Evolutionary conservation across 495 filamentous ascomycete genomes (phyloP), one percentile per base, ranked within the genome.

Genomic region (Penicillium psychrofluorescens): DNA sequence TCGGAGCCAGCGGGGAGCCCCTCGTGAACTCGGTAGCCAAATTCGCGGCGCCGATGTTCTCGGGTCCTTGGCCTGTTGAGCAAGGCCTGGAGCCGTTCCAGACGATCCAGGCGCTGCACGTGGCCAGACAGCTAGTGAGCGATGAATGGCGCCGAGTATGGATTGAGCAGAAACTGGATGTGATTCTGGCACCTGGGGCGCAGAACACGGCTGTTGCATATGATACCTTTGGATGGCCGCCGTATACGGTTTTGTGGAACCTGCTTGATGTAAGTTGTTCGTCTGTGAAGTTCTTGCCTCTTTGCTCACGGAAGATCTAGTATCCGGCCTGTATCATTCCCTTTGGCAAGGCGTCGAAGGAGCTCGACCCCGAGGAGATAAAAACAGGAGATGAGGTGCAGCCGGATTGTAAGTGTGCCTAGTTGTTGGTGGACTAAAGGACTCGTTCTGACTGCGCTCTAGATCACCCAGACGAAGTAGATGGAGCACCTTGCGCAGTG

Each of bases 241-340:
- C 65, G 6, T 78, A 78, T 50, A 77, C 76, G 3, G 54, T 69
- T 7, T 41, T 77, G 27, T 60, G 61, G 56, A 78, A 77, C 44
- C n/a, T 77, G 43, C 41, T 78, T 3, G 72, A 78, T 61, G 76
- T 77, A 56, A 52, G 74, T 59, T 7, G 11, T 35, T 35, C 14
- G 11, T 8, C 32, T 8, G 14, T 35, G 8, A 8, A 8, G n/a
- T 27, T 45, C 11, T 11, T 38, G 13, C n/a, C 6, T 28, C 11
- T 11, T 30, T 8, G 29, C 36, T 49, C 31, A 39, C 13, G 10
- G 10, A 34, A 2, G 1, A 11, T 15, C 8, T 40, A 68, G 64
- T 64, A 63, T 42, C 64, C 64, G 6, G 54, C 57, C 6, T 66
- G 59, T 36, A 45, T 66, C 1, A 58, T 68, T 46, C 64, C 64